Conservation (phyloP, 176 grass and related monocot species). For the Thalia dealbata region DNA sequence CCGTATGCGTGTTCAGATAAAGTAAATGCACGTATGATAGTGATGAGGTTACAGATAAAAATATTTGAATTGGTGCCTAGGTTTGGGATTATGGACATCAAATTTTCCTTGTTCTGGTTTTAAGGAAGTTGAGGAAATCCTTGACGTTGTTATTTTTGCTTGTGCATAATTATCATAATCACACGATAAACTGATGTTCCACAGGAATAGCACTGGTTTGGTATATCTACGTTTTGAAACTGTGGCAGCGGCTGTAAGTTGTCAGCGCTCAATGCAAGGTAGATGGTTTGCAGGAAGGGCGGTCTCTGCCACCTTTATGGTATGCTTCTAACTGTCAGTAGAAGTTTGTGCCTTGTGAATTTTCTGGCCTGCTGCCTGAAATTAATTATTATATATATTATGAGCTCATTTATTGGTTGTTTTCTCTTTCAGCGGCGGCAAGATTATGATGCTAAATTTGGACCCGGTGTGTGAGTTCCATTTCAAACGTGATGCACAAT, state of each 20-base stretch:
- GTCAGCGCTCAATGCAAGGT: constrained; percentile 12
- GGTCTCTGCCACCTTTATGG: constrained; percentile 16
- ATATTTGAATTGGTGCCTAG: too few relatives aligned
- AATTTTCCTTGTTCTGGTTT: too few relatives aligned
- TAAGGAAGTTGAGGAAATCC: not conserved
- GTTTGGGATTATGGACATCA: too few relatives aligned
- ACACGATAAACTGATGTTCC: not conserved
- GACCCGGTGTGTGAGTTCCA: not conserved
- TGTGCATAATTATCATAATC: too few relatives aligned
- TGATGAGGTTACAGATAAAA: too few relatives aligned
- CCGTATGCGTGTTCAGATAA: too few relatives aligned
- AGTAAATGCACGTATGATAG: too few relatives aligned
- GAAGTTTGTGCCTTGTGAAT: not conserved
- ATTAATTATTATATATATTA: not conserved
- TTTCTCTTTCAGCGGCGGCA: constrained; percentile 5
- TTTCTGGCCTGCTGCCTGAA: too few relatives aligned
- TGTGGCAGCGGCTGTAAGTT: constrained; percentile 4
- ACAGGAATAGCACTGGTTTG: constrained; percentile 17
- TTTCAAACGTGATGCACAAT: not conserved
- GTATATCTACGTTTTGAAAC: constrained; percentile 20
- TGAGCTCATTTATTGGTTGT: not conserved
- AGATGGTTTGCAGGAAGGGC: constrained; percentile 20
- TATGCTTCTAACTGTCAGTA: not conserved
- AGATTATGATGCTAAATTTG: constrained; percentile 10
- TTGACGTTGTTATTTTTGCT: not conserved